Evolutionary conservation across 2,329 filamentous ascomycete species (phyloP).

Genomic region (Penicillium janthinellum): DNA sequence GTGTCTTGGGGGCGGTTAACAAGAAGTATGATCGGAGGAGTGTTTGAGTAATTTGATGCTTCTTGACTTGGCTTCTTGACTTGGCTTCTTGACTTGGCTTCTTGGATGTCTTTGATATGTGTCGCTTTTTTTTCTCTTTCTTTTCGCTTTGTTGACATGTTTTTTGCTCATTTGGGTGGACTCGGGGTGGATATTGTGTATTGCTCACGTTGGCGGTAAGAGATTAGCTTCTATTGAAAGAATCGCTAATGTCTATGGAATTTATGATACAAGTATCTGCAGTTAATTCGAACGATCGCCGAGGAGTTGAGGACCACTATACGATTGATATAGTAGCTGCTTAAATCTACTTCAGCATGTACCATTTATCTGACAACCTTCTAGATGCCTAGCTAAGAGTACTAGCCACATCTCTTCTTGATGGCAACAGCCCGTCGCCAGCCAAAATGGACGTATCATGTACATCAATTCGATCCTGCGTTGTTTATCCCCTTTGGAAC

Average conservation of each 20-base stretch:
- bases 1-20: constrained; percentile 76
- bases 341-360: no score
- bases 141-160: not conserved
- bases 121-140: not conserved
- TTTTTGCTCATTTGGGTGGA: not conserved
- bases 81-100: constrained; percentile 10
- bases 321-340: no score
- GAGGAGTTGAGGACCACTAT: no score
- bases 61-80: constrained; percentile 6
- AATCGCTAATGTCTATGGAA: not conserved
- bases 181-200: not conserved
- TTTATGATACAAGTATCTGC: not conserved
- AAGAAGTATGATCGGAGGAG: constrained; percentile 37
- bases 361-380: no score
- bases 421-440: not conserved
- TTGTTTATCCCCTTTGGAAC: not conserved
- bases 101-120: constrained; percentile 7
- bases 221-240: no score
- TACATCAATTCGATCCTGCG: constrained; percentile 4
- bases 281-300: not conserved
- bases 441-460: constrained; percentile 4
- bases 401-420: no score
- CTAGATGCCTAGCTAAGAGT: no score
- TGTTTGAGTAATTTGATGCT: not conserved
- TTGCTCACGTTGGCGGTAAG: not conserved